These are phyloP conservation scores for Xanthoconium stramineum DNA, from an alignment of 768 basidiomycete species.

Conservation along the genomic window DNA sequence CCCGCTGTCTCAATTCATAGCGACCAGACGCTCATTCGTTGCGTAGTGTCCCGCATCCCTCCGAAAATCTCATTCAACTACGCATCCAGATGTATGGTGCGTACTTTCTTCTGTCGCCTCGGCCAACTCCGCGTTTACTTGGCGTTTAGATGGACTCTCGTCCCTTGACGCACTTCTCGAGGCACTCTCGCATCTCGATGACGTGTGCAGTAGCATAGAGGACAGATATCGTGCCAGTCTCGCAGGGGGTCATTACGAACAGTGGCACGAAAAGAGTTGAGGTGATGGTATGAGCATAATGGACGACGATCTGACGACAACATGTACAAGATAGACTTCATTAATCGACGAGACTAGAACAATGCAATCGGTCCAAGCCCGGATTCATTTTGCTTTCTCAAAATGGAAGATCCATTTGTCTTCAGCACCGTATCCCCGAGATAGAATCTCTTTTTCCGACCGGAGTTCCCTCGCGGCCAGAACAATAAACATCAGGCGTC, in stretches of 20 bases:
- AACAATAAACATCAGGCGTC: slow-evolving; percentile 6
- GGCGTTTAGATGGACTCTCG: slow-evolving; percentile 72
- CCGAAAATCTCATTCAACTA: slow-evolving; percentile 92
- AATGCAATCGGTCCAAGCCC: not conserved
- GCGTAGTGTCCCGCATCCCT: slow-evolving; percentile 76
- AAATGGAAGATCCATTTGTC: slow-evolving; percentile 29
- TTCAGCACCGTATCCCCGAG: slow-evolving; percentile 16
- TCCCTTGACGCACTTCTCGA: slow-evolving; percentile 76
- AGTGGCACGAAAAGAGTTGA: slow-evolving; percentile 68
- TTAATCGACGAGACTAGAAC: not conserved
- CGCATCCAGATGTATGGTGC: slow-evolving; percentile 99
- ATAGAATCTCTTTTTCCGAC: slow-evolving; percentile 25
- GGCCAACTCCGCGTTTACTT: not conserved
- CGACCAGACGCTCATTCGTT: not conserved
- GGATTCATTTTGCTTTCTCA: slow-evolving; percentile 4
- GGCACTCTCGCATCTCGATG: slow-evolving; percentile 75
- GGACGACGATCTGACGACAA: slow-evolving; percentile 2
- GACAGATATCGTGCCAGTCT: slow-evolving; percentile 65
- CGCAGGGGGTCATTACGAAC: slow-evolving; percentile 49
- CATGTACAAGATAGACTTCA: not conserved
- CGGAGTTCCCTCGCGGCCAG: slow-evolving; percentile 25
- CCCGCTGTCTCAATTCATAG: not conserved
- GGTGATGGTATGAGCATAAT: not conserved
- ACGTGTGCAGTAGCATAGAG: slow-evolving; percentile 68
- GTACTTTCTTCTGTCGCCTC: slow-evolving; percentile 30